Evolutionary conservation across 1,284 basidiomycete genomes (phyloP).

Genomic region (Puccinia hordei): DNA sequence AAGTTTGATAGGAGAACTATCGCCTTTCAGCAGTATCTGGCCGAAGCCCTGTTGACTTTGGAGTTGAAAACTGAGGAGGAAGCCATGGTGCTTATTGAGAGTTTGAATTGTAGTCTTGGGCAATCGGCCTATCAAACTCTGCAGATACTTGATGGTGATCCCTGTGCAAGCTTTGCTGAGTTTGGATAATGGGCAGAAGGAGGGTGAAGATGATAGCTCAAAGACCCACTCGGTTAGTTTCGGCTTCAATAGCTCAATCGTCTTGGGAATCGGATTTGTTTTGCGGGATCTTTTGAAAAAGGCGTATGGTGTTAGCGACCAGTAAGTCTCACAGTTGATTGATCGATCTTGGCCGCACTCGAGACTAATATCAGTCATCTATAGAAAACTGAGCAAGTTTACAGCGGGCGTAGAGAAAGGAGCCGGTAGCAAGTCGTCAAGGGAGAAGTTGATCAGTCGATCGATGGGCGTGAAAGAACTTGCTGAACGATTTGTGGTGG

Average conservation of each 20-base stretch:
- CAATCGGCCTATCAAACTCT: conserved; percentile 77
- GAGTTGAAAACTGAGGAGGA: conserved; percentile 96
- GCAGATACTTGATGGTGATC: conserved; percentile 54
- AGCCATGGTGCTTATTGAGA: conserved; percentile 78
- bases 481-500: conserved; percentile 18
- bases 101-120: conserved; percentile 77
- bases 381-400: conserved; percentile 46
- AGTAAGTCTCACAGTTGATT: conserved; percentile 64
- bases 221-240: neutral
- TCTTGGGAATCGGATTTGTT: conserved; percentile 77
- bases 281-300: conserved; percentile 79
- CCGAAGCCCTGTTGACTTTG: conserved; percentile 86
- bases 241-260: conserved; percentile 65
- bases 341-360: neutral
- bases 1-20: conserved; percentile 68
- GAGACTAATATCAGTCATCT: neutral
- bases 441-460: conserved; percentile 12
- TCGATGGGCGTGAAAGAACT: conserved; percentile 28
- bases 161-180: conserved; percentile 45
- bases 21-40: conserved; percentile 82
- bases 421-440: conserved; percentile 17
- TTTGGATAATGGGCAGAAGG: conserved; percentile 59
- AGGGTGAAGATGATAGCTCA: conserved; percentile 20
- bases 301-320: conserved; percentile 79
- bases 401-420: conserved; percentile 11